Conservation (phyloP, 1,139 yeast genomes). For the Blastobotrys niveus region DNA sequence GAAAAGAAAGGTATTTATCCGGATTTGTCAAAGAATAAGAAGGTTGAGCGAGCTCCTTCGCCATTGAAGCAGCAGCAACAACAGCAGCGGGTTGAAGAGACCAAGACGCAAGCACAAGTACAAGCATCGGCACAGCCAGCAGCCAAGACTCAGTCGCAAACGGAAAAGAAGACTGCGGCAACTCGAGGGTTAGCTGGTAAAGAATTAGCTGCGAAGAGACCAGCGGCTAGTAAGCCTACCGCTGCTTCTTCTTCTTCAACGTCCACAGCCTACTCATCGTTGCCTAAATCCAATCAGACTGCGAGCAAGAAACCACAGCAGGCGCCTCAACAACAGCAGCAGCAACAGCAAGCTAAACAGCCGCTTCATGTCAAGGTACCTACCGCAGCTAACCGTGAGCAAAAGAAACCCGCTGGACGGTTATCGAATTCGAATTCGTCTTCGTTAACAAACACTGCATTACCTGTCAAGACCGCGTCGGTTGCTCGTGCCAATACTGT, state of each 20-base stretch:
- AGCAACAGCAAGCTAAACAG: conserved; percentile 2
- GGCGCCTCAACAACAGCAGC: neutral
- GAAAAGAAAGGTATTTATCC: conserved; percentile 15
- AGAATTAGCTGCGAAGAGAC: neutral
- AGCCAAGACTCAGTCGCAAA: neutral
- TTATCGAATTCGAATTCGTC: neutral
- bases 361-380: conserved; percentile 15
- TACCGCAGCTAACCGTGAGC: conserved; percentile 14
- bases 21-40: conserved; percentile 6
- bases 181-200: conserved; percentile 3
- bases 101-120: neutral
- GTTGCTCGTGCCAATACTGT: neutral
- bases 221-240: neutral
- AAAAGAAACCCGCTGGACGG: conserved; percentile 5
- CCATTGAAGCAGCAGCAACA: neutral
- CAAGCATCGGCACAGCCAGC: neutral
- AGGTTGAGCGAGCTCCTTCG: conserved; percentile 1
- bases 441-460: conserved; percentile 9
- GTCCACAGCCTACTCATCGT: too few relatives aligned
- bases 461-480: conserved; percentile 13
- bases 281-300: too few relatives aligned
- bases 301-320: neutral
- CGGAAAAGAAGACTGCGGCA: neutral
- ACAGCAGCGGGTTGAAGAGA: neutral
- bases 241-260: too few relatives aligned